Percentiles rank a stretch among this genome's conserved stretches.
These are phyloP conservation scores for Boletus tomentosulus DNA, from an alignment of 768 basidiomycete genomes.

Conservation along the genomic window DNA sequence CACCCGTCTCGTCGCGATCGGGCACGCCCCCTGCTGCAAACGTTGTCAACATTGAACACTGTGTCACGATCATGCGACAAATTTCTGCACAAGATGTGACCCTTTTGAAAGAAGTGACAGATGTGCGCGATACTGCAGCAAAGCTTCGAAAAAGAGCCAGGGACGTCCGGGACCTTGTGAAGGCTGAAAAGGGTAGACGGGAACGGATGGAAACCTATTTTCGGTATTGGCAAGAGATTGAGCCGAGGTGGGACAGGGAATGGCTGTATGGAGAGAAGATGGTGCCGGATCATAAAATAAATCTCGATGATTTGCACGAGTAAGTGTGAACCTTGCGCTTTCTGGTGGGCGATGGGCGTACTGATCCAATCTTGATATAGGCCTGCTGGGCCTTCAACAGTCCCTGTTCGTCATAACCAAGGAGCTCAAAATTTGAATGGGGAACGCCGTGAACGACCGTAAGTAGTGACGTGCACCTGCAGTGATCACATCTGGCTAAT, in stretches of 20 bases:
- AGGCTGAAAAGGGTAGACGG: slow-evolving; percentile 22
- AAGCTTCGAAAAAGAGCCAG: slow-evolving; percentile 18
- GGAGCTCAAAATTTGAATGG: neutral
- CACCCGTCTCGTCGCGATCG: slow-evolving; percentile 22
- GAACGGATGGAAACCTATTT: slow-evolving; percentile 28
- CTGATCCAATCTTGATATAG: neutral
- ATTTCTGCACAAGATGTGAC: slow-evolving; percentile 17
- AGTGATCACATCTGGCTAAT: neutral
- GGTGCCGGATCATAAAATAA: neutral
- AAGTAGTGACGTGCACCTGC: neutral
- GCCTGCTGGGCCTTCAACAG: slow-evolving; percentile 8
- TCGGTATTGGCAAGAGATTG: slow-evolving; percentile 25
- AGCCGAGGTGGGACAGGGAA: slow-evolving; percentile 19
- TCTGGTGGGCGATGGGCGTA: neutral
- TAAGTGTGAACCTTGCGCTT: neutral
- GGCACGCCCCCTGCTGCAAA: slow-evolving; percentile 19
- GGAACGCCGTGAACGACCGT: neutral
- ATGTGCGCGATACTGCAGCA: slow-evolving; percentile 15
- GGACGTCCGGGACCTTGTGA: slow-evolving; percentile 20
- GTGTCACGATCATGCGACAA: slow-evolving; percentile 25
- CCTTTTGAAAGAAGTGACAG: slow-evolving; percentile 8
- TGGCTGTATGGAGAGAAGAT: slow-evolving; percentile 23
- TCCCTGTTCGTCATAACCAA: neutral
- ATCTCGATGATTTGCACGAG: neutral
- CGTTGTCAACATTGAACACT: slow-evolving; percentile 16